phyloP scores from a whole-genome alignment of 208 protist genomes.

The Trypanosoma avium region DNA sequence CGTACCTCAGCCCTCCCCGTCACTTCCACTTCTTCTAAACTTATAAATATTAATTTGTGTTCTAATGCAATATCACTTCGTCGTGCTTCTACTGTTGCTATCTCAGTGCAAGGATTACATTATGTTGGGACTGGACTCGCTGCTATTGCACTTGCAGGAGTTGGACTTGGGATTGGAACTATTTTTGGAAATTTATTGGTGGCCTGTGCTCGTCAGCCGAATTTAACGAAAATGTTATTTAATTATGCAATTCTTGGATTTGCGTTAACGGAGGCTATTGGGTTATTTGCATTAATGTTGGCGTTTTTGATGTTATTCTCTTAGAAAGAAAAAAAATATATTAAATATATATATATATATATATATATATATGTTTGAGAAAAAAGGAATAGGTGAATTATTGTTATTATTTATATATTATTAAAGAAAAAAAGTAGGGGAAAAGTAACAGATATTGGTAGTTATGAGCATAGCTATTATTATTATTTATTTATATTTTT shows the following conservation, averaged over 20 bases:
- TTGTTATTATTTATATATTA: too few relatives aligned
- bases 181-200: conserved; percentile 68
- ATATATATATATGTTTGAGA: neutral
- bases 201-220: conserved; percentile 73
- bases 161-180: conserved; percentile 76
- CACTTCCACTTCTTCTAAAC: neutral
- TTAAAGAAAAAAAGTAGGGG: neutral
- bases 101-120: conserved; percentile 70
- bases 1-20: conserved; percentile 16
- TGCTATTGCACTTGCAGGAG: conserved; percentile 67
- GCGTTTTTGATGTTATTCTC: conserved; percentile 85
- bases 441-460: neutral
- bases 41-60: too few relatives aligned
- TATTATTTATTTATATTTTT: too few relatives aligned
- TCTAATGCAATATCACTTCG: conserved; percentile 37
- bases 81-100: conserved; percentile 54
- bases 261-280: conserved; percentile 79
- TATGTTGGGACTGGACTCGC: conserved; percentile 74
- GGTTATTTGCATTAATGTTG: conserved; percentile 73
- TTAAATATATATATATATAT: neutral
- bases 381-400: too few relatives aligned
- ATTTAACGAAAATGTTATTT: conserved; percentile 75
- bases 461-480: too few relatives aligned
- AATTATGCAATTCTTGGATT: conserved; percentile 85
- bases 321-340: conserved; percentile 23